Conservation (phyloP, 2,329 filamentous ascomycete species). For the Mariannaea sp. region DNA sequence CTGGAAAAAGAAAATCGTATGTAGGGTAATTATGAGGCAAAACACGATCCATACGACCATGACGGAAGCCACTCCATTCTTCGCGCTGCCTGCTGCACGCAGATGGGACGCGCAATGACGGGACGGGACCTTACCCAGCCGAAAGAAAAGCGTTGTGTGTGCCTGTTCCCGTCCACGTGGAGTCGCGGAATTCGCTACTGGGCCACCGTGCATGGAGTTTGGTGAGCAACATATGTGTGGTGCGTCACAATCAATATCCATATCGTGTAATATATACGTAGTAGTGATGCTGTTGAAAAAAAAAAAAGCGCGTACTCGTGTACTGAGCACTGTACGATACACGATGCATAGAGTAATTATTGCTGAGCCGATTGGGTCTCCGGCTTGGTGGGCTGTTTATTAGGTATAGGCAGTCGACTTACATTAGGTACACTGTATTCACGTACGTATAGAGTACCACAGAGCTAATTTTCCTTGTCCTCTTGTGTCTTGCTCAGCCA, state of each 20-base stretch:
- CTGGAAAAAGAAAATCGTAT: too few relatives aligned
- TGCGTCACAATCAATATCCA: slow-evolving; percentile 9
- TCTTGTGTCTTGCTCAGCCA: slow-evolving; percentile 1
- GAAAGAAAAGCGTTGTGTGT: not conserved
- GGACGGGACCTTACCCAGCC: slow-evolving; percentile 17
- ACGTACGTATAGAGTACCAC: slow-evolving; percentile 3
- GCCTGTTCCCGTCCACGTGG: slow-evolving; percentile 31
- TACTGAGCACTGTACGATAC: too few relatives aligned
- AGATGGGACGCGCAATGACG: slow-evolving; percentile 31
- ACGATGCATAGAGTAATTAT: too few relatives aligned
- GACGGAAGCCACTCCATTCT: too few relatives aligned
- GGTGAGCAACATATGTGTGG: slow-evolving; percentile 11
- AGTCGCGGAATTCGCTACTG: slow-evolving; percentile 34
- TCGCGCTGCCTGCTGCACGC: not conserved
- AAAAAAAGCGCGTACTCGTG: too few relatives aligned
- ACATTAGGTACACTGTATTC: not conserved
- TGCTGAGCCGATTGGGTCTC: too few relatives aligned
- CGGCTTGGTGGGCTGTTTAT: not conserved
- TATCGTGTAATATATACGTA: not conserved
- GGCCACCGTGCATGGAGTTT: not conserved
- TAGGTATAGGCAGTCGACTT: too few relatives aligned
- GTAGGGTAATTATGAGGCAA: too few relatives aligned
- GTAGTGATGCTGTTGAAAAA: too few relatives aligned
- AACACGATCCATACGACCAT: too few relatives aligned
- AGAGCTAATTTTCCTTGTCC: not conserved